Conservation (phyloP, 192 early-diverging fungal genomes). For the Coemansia asiatica region DNA sequence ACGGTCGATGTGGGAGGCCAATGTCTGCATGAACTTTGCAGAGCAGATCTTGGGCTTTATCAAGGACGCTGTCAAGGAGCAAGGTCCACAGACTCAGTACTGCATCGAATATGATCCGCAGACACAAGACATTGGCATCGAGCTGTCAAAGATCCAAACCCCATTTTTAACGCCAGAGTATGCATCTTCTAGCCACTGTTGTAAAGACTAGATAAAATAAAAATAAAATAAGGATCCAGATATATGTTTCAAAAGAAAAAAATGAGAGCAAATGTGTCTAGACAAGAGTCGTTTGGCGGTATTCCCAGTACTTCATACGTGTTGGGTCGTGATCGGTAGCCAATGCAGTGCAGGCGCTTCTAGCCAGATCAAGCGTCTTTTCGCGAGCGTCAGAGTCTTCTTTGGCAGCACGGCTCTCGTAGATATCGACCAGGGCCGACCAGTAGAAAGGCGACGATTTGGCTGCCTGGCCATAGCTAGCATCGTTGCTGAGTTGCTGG, state of each 20-base stretch:
- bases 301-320: conserved; percentile 48
- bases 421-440: conserved; percentile 49
- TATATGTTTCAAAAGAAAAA: neutral
- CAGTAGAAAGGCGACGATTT: conserved; percentile 44
- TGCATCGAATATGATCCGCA: conserved; percentile 32
- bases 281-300: conserved; percentile 23
- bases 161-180: conserved; percentile 41
- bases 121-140: conserved; percentile 18
- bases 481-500: conserved; percentile 24
- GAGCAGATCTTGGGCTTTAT: conserved; percentile 59
- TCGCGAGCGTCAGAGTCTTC: conserved; percentile 7
- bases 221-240: neutral
- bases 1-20: conserved; percentile 73
- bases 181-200: conserved; percentile 2
- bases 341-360: conserved; percentile 27
- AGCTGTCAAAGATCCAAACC: conserved; percentile 5
- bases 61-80: conserved; percentile 15
- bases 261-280: neutral
- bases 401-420: conserved; percentile 29
- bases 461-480: conserved; percentile 16
- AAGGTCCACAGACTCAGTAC: conserved; percentile 40
- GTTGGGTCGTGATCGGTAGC: conserved; percentile 32
- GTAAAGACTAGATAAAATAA: neutral
- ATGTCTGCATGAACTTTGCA: conserved; percentile 84
- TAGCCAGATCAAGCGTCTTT: conserved; percentile 16